These are phyloP conservation scores for Diaporthe caulivora DNA, from an alignment of 2,329 filamentous ascomycete genomes.

Conservation along the genomic window DNA sequence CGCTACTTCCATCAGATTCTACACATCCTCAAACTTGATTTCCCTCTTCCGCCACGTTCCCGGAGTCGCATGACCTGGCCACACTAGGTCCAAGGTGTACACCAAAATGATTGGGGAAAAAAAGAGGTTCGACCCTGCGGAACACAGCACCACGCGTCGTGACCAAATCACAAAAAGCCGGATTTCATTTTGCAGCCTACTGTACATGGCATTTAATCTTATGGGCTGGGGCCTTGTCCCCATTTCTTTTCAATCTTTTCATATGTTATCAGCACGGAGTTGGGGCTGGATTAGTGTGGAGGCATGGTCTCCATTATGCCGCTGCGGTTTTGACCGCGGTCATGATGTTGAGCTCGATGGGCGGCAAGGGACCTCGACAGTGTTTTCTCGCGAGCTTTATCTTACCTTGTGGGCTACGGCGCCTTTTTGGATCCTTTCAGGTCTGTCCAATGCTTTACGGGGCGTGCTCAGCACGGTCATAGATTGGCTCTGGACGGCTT, in stretches of 20 bases:
- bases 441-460: not conserved
- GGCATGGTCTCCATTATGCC: not conserved
- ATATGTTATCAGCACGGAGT: conserved; percentile 43
- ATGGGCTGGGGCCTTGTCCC: conserved; percentile 5
- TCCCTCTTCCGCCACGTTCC: conserved; percentile 1
- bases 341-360: not conserved
- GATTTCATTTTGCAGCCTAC: conserved; percentile 29
- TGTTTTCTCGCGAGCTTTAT: not conserved
- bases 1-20: not conserved
- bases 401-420: not conserved
- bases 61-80: not conserved
- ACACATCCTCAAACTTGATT: not conserved
- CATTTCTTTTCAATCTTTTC: conserved; percentile 22
- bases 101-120: not conserved
- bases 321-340: not conserved
- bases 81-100: not conserved
- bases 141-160: conserved; percentile 13
- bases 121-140: conserved; percentile 1
- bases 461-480: conserved; percentile 15
- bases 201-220: conserved; percentile 29
- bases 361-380: not conserved
- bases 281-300: conserved; percentile 33
- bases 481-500: conserved; percentile 25
- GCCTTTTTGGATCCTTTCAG: not conserved
- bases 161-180: conserved; percentile 26